Base-by-base conservation (phyloP, 139 green algal species). In the Spirogloea muscicola region DNA sequence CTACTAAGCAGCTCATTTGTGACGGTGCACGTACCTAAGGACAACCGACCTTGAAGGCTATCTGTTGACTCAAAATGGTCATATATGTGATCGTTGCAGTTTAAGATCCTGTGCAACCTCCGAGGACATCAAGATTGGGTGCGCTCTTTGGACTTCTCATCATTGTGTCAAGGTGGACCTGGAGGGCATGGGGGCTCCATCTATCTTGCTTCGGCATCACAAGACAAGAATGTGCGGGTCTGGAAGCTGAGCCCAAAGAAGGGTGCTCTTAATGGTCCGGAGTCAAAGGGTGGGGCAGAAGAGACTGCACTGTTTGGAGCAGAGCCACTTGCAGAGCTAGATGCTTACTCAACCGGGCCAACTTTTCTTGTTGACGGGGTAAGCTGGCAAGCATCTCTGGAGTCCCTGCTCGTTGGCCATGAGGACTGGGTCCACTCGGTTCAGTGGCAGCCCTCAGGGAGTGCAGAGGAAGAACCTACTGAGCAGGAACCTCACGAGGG, bases 381-480 rank as follows among this genome's bases (percentile, higher is more conserved):
- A 0, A 44, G 74, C 61, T 16, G 91, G 84, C 46, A 81, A 1
- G 84, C 80, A 4, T 76, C 58, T 1, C 64, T 95, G 37, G 91
- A 98, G 74, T 86, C 89, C 0, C 74, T 98, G 41, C 80, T 87
- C 13, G 25, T 78, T 21, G 82, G 82, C 0, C 94, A 98, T 61
- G 93, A 98, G 76, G 94, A 98, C 76, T 98, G 92, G 92, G 89
- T 97, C 51, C 85, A 94, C 75, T 84, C 72, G 0, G 87, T 95
- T 29, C 65, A 71, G 9, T 98, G 92, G 91, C 72, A 86, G 39
- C 80, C 78, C 29, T 43, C 60, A n/a, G n/a, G n/a, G n/a, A n/a
- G n/a, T n/a, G n/a, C n/a, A n/a, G n/a, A n/a, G n/a, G n/a, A n/a
- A n/a, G n/a, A n/a, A n/a, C n/a, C n/a, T n/a, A n/a, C n/a, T n/a